A percentile compares a stretch with the other conserved stretches of the same genome.
Evolutionary conservation across 305 asterid species (phyloP).

Genomic region (Caryopteris hybrid): DNA sequence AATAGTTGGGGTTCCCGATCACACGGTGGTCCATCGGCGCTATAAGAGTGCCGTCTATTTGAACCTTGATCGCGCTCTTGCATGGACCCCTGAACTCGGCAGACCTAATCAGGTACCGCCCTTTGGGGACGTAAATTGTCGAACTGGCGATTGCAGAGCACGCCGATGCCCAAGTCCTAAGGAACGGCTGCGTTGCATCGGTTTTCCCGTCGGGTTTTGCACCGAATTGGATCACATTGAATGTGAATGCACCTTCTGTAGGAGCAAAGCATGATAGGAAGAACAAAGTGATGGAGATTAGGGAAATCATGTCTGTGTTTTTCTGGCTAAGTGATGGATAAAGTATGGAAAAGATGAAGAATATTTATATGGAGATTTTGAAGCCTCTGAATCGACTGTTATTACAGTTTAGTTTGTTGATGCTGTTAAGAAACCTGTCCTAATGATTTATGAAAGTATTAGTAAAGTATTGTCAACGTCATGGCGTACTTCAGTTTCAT

Average conservation of each 20-base stretch:
- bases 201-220: conserved; percentile 38
- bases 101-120: conserved; percentile 26
- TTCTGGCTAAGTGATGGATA: background rate
- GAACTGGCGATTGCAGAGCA: conserved; percentile 21
- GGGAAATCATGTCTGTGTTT: conserved; percentile 8
- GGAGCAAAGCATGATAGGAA: conserved; percentile 5
- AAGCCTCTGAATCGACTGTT: conserved; percentile 3
- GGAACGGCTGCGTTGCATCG: conserved; percentile 39
- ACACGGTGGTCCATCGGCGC: conserved; percentile 37
- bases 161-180: conserved; percentile 41
- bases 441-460: background rate
- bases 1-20: conserved; percentile 35
- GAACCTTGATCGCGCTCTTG: conserved; percentile 27
- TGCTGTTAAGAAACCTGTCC: background rate
- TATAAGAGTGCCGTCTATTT: conserved; percentile 44
- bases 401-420: background rate
- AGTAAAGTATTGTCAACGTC: background rate
- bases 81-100: conserved; percentile 53
- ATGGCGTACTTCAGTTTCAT: conserved; percentile 19
- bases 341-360: conserved; percentile 8
- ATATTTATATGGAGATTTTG: conserved; percentile 22
- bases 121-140: conserved; percentile 32
- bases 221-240: conserved; percentile 37
- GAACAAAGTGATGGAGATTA: conserved; percentile 4
- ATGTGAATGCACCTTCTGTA: conserved; percentile 32